A percentile compares a stretch with the other conserved stretches of the same genome.
phyloP scores from a whole-genome alignment of 2,329 filamentous ascomycete species.

The Trichoderma simmonsii region DNA sequence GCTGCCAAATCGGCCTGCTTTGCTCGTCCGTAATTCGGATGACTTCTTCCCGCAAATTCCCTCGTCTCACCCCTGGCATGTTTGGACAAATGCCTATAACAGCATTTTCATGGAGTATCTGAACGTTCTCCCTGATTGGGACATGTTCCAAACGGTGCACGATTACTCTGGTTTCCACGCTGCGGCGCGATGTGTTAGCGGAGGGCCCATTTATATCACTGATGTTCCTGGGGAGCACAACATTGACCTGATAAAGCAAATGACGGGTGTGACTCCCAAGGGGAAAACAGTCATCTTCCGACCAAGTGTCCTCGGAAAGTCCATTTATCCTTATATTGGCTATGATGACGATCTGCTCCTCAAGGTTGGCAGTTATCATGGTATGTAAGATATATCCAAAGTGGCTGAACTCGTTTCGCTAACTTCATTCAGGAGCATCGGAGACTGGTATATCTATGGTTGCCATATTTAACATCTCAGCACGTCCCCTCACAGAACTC shows the following conservation, averaged over 20 bases:
- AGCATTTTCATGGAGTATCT: slow-evolving; percentile 76
- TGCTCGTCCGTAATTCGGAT: slow-evolving; percentile 80
- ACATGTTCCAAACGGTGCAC: slow-evolving; percentile 65
- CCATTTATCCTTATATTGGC: slow-evolving; percentile 68
- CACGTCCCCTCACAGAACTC: slow-evolving; percentile 61
- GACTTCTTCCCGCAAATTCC: slow-evolving; percentile 87
- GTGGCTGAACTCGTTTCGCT: neutral
- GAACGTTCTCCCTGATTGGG: slow-evolving; percentile 81
- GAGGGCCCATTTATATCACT: slow-evolving; percentile 92
- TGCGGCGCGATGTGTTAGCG: slow-evolving; percentile 82
- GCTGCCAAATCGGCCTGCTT: slow-evolving; percentile 67
- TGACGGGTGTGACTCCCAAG: slow-evolving; percentile 70
- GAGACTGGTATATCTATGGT: slow-evolving; percentile 72
- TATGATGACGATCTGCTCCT: slow-evolving; percentile 73
- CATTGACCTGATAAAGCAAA: slow-evolving; percentile 69
- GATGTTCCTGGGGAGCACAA: slow-evolving; percentile 83
- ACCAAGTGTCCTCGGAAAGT: slow-evolving; percentile 70
- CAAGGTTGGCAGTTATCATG: slow-evolving; percentile 76
- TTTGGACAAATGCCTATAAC: slow-evolving; percentile 93
- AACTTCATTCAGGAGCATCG: slow-evolving; percentile 39
- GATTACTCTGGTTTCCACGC: slow-evolving; percentile 80
- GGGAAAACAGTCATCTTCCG: slow-evolving; percentile 78
- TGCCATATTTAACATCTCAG: slow-evolving; percentile 78
- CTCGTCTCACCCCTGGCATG: slow-evolving; percentile 85
- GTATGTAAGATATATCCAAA: slow-evolving; percentile 34